Conservation (phyloP, 1,284 basidiomycete species). For the Quambalaria eucalypti region DNA sequence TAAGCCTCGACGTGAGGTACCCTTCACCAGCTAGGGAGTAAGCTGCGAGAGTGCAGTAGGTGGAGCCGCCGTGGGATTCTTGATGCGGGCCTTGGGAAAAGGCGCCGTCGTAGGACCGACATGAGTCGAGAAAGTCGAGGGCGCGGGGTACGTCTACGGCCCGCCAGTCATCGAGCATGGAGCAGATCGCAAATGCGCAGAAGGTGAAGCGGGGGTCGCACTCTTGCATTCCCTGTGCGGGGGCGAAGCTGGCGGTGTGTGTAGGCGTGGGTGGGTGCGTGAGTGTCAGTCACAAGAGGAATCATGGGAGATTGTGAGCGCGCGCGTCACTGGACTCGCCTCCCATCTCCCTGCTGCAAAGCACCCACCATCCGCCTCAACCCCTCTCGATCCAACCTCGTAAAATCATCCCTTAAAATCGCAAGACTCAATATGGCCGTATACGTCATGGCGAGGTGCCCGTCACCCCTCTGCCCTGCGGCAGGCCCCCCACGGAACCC, state of each 20-base stretch:
- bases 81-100: constrained; percentile 71
- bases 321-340: constrained; percentile 50
- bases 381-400: constrained; percentile 15
- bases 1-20: neutral
- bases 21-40: constrained; percentile 53
- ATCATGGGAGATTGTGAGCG: constrained; percentile 86
- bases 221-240: constrained; percentile 4
- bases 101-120: constrained; percentile 76
- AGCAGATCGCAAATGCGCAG: constrained; percentile 73
- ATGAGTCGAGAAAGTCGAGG: constrained; percentile 54
- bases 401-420: constrained; percentile 31
- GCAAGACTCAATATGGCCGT: constrained; percentile 32
- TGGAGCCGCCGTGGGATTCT: constrained; percentile 86
- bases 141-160: constrained; percentile 60
- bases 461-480: neutral
- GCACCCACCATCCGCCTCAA: constrained; percentile 12
- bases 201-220: constrained; percentile 73
- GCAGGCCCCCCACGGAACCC: neutral
- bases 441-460: constrained; percentile 37
- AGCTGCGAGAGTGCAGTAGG: constrained; percentile 78
- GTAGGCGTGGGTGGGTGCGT: constrained; percentile 13
- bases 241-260: constrained; percentile 1
- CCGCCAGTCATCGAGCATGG: constrained; percentile 68
- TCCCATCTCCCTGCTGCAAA: constrained; percentile 27
- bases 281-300: constrained; percentile 57